Base-by-base conservation (phyloP, 2,329 filamentous ascomycete species). In the Trichoderma sp. region DNA sequence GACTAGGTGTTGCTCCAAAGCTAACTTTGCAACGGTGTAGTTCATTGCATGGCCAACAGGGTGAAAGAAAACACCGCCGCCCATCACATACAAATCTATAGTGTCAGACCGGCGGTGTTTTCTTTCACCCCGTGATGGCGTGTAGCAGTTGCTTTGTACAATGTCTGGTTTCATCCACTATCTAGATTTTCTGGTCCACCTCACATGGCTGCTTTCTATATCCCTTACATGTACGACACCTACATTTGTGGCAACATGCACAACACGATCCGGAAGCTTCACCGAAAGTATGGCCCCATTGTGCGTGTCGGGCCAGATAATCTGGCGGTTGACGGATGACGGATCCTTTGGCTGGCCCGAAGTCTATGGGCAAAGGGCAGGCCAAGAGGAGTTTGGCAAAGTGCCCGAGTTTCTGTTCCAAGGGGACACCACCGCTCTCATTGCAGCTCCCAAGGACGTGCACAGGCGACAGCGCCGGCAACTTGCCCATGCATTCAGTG, bases 301-400 rank as follows among this genome's bases (percentile, higher is more conserved):
- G 74, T 83, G 14, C 76, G 81, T 1, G 72, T 79, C n/a, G 75
- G 73, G 0, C 80, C 81, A 0, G 75, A 77, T 19, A 72, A 76
- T 17, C 71, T 83, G 2, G 74, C 77, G 2, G 74, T 80, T 44
- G 72, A 73, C 19, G 72, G 72, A 43, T 44, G 72, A 73, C 19
- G 72, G 72, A 43, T 66, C 67, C 15, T 64, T 72, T 4, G 72
- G 63, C 0, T 83, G 79, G 76, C 69, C 68, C 3, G 71, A 76
- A 43, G 72, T 77, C 2, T 76, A 71, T 65, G 71, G 69, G 39
- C 71, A 72, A 44, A 57, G 67, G 21, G 68, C 66, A n/a, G 62
- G 65, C 21, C 55, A 71, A 34, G 17, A n/a, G 7, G 69, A 72
- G 43, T 72, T 65, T 10, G 15, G 61, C 21, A 66, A 67, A 50